Percentiles rank a stretch among this genome's conserved stretches.
Conservation (phyloP, 106 monocot genomes). For the Alisma plantagoaquatica region DNA sequence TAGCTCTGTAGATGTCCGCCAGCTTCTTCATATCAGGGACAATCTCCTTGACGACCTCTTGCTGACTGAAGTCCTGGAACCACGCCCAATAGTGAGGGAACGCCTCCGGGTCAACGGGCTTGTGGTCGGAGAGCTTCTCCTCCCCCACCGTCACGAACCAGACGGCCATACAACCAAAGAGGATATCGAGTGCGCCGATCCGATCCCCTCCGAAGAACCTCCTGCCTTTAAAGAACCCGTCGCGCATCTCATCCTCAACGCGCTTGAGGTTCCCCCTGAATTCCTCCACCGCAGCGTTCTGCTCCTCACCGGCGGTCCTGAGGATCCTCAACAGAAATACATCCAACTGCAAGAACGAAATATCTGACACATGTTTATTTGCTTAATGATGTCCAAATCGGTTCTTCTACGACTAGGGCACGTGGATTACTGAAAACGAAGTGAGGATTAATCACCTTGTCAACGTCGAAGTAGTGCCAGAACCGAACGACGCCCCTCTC, state of each 20-base stretch:
- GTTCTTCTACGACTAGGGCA: not conserved
- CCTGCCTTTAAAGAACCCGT: no score
- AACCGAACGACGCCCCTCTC: conserved; percentile 5
- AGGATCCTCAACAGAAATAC: not conserved
- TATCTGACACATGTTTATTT: not conserved
- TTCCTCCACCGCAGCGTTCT: not conserved
- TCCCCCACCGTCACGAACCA: not conserved
- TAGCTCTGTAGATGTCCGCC: no score
- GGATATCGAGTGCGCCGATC: not conserved
- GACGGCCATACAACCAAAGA: not conserved
- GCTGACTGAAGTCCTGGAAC: not conserved
- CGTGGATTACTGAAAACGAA: not conserved
- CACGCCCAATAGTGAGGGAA: not conserved
- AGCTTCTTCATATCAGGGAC: no score
- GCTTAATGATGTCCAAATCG: no score
- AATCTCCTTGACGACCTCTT: not conserved
- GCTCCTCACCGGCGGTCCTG: not conserved
- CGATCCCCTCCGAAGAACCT: not conserved
- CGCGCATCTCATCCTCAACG: not conserved
- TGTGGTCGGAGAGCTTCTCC: not conserved
- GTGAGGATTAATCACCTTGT: not conserved
- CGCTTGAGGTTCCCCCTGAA: not conserved
- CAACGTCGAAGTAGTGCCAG: conserved; percentile 11
- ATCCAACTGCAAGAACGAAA: not conserved
- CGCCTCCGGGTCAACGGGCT: not conserved